Evolutionary conservation across 768 basidiomycete species (phyloP).

Genomic region (Podaxis mareebaensis): DNA sequence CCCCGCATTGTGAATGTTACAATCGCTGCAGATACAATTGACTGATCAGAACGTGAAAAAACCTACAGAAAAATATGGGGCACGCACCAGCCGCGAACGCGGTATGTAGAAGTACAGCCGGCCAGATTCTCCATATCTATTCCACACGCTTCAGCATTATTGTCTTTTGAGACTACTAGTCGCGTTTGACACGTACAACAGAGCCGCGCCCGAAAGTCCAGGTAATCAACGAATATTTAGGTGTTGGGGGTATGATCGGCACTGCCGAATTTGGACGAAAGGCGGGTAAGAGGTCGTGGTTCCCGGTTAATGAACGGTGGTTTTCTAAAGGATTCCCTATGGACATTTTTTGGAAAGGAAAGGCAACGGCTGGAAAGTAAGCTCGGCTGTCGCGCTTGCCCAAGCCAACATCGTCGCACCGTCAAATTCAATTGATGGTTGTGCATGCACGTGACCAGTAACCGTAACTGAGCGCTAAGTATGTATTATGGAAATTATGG

Average conservation of each 20-base stretch:
- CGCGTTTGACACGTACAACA: slow-evolving; percentile 23
- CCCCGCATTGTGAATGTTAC: slow-evolving; percentile 43
- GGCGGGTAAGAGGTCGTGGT: slow-evolving; percentile 24
- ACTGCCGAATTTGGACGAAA: slow-evolving; percentile 23
- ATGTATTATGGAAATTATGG: no score
- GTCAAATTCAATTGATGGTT: no score
- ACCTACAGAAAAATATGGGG: neutral
- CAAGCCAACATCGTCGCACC: no score
- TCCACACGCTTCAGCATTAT: neutral
- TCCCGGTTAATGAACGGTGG: neutral
- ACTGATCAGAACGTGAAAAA: neutral
- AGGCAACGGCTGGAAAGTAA: neutral
- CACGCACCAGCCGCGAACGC: slow-evolving; percentile 49
- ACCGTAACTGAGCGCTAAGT: no score
- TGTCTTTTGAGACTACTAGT: neutral
- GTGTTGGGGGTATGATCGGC: slow-evolving; percentile 18
- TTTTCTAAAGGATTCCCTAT: neutral
- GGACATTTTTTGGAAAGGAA: neutral
- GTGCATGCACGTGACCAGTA: no score
- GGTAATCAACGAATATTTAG: slow-evolving; percentile 29
- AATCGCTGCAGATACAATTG: slow-evolving; percentile 32
- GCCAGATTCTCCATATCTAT: slow-evolving; percentile 67
- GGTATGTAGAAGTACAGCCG: slow-evolving; percentile 63
- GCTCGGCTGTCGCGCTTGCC: neutral
- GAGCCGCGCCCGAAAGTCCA: slow-evolving; percentile 36